Evolutionary conservation across 169 alveolate genomes (phyloP).

Genomic region (Perkinsus marinus): DNA sequence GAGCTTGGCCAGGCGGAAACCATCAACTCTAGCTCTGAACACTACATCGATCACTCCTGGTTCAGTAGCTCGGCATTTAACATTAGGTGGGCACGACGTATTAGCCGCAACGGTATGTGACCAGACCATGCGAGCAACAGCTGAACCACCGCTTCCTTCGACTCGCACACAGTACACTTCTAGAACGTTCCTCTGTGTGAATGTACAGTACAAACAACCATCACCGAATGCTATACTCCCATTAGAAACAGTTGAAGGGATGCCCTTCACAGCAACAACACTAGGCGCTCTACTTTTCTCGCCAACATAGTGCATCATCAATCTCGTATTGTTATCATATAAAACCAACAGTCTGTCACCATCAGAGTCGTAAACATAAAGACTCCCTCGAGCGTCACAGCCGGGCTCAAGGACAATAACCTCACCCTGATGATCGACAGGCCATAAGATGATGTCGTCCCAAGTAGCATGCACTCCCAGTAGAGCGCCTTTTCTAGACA

Average conservation of each 20-base stretch:
- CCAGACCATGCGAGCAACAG: background rate
- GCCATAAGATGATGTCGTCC: background rate
- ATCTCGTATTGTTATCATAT: background rate
- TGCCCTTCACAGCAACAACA: background rate
- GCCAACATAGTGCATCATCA: background rate
- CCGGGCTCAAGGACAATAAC: background rate
- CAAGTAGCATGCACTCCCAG: background rate
- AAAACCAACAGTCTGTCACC: background rate
- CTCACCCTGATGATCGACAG: background rate
- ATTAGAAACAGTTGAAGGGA: background rate
- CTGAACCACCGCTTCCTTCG: background rate
- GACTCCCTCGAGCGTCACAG: background rate
- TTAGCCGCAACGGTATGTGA: background rate
- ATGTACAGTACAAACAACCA: background rate
- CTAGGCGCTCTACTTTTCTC: background rate
- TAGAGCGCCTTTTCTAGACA: background rate
- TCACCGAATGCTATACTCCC: background rate
- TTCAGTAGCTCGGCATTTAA: background rate
- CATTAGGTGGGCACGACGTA: background rate
- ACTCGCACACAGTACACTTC: background rate
- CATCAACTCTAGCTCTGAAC: background rate
- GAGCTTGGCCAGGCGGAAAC: background rate
- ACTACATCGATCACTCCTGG: background rate
- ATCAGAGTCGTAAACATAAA: background rate
- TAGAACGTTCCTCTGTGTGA: background rate